phyloP scores from a whole-genome alignment of 306 rosid genomes.

The Astragalus glycyphyllos region DNA sequence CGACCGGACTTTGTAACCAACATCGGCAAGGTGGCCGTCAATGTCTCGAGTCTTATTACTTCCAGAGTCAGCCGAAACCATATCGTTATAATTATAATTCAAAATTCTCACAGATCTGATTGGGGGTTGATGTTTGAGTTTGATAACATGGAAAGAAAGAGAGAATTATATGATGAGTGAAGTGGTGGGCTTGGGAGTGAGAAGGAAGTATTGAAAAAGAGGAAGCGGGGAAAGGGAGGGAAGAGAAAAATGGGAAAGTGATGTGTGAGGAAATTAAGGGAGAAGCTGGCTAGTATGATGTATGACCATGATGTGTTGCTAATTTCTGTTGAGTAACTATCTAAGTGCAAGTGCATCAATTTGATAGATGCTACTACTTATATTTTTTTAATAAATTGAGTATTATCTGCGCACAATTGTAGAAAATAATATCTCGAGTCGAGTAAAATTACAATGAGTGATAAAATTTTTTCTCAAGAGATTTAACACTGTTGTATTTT shows the following conservation, averaged over 20 bases:
- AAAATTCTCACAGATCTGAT: slow-evolving; percentile 6
- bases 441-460: no score
- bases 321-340: slow-evolving; percentile 37
- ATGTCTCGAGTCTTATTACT: slow-evolving; percentile 58
- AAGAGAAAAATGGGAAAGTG: background rate
- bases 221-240: slow-evolving; percentile 20
- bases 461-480: no score
- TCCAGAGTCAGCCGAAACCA: slow-evolving; percentile 56
- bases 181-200: slow-evolving; percentile 27
- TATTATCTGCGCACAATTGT: no score
- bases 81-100: background rate
- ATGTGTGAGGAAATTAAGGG: slow-evolving; percentile 31
- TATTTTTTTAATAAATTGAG: no score
- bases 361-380: slow-evolving; percentile 35
- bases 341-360: slow-evolving; percentile 29
- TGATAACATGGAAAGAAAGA: background rate
- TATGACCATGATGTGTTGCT: slow-evolving; percentile 42
- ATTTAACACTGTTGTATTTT: no score
- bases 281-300: slow-evolving; percentile 36
- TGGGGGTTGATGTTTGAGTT: background rate
- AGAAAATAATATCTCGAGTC: no score
- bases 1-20: slow-evolving; percentile 76
- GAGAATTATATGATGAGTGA: background rate
- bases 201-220: slow-evolving; percentile 43
- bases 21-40: slow-evolving; percentile 70